A percentile compares a stretch with the other conserved stretches of the same genome.
These are phyloP conservation scores for Euphrasia confusa DNA, from an alignment of 257 asterid species.

Conservation along the genomic window DNA sequence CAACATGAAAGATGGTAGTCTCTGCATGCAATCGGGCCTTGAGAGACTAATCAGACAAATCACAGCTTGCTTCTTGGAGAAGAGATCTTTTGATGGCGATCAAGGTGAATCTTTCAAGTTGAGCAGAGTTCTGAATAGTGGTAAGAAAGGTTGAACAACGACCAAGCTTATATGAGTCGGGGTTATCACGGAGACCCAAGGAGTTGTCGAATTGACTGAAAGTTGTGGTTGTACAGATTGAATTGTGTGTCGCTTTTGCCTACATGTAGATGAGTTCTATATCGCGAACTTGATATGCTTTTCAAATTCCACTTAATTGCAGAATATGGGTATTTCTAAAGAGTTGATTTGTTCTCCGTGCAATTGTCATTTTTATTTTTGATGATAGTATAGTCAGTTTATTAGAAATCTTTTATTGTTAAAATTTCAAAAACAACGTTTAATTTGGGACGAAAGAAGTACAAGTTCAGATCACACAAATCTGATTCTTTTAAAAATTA, in stretches of 20 bases:
- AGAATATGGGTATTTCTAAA: too few species aligned
- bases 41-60: constrained; percentile 80
- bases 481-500: too few species aligned
- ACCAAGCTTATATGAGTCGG: background rate
- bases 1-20: constrained; percentile 34
- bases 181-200: background rate
- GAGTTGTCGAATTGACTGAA: constrained; percentile 5
- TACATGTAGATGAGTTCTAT: too few species aligned
- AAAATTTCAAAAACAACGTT: too few species aligned
- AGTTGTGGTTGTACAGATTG: constrained; percentile 35
- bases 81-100: constrained; percentile 63
- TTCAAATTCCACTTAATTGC: too few species aligned
- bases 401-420: too few species aligned
- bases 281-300: too few species aligned
- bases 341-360: too few species aligned
- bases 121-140: constrained; percentile 50
- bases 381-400: too few species aligned
- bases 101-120: constrained; percentile 81
- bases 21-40: constrained; percentile 63
- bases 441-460: too few species aligned
- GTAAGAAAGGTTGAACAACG: constrained; percentile 31
- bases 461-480: too few species aligned
- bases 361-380: background rate
- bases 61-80: constrained; percentile 71
- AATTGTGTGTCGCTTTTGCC: background rate